Percentiles rank a stretch among this genome's conserved stretches.
phyloP scores from a whole-genome alignment of 768 basidiomycete species.

The Russula brevipes region DNA sequence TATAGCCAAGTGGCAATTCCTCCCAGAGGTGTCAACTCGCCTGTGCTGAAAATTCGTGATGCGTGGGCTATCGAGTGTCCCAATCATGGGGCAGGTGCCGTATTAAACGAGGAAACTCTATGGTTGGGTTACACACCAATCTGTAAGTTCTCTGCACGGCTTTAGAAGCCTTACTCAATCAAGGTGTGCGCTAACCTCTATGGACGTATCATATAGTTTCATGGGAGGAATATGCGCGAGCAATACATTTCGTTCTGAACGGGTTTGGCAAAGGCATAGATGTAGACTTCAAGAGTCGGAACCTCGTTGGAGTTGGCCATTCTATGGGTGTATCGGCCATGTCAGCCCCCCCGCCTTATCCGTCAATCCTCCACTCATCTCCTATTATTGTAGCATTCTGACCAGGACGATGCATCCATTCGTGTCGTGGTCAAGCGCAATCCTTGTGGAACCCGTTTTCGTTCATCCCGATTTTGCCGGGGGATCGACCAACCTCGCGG shows the following conservation, averaged over 20 bases:
- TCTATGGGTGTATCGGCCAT: slow-evolving; percentile 48
- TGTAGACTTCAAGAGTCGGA: slow-evolving; percentile 45
- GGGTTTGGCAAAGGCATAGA: slow-evolving; percentile 46
- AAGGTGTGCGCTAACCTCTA: background rate
- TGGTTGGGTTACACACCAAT: slow-evolving; percentile 38
- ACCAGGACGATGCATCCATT: slow-evolving; percentile 39
- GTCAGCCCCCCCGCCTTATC: slow-evolving; percentile 32
- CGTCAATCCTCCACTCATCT: background rate
- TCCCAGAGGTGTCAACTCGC: background rate
- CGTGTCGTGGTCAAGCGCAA: slow-evolving; percentile 37
- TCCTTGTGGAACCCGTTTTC: slow-evolving; percentile 47
- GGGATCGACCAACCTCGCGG: slow-evolving; percentile 25
- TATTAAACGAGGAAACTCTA: slow-evolving; percentile 43
- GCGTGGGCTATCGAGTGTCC: slow-evolving; percentile 50
- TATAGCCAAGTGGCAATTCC: slow-evolving; percentile 29
- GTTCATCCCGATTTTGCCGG: slow-evolving; percentile 23
- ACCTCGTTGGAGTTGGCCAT: slow-evolving; percentile 49
- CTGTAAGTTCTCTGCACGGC: slow-evolving; percentile 33
- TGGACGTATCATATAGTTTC: slow-evolving; percentile 33
- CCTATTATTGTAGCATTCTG: slow-evolving; percentile 34
- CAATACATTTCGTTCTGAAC: slow-evolving; percentile 44
- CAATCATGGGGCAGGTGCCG: slow-evolving; percentile 51
- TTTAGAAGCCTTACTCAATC: background rate
- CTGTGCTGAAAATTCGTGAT: slow-evolving; percentile 39
- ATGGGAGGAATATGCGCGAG: slow-evolving; percentile 51